Conservation (phyloP, 1,284 basidiomycete genomes). For the Ustilago crameri region DNA sequence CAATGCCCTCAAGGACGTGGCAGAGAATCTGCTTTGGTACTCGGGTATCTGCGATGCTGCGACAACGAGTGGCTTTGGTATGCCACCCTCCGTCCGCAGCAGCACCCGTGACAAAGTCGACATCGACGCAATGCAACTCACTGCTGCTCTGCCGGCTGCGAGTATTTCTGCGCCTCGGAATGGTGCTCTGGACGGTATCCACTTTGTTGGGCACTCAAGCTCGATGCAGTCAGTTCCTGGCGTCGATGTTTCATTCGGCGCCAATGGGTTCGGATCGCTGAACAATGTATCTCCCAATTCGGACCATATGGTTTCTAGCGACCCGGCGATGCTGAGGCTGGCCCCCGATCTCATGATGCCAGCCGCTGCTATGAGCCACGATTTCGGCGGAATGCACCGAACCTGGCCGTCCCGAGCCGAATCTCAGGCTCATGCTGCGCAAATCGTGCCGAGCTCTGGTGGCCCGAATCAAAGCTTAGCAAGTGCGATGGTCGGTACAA, state of each 20-base stretch:
- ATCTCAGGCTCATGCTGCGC: not conserved
- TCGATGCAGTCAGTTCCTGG: constrained; percentile 2
- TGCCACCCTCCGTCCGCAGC: constrained; percentile 31
- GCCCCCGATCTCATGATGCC: constrained; percentile 19
- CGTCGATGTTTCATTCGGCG: constrained; percentile 1
- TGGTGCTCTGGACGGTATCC: not conserved
- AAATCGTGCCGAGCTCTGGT: not conserved
- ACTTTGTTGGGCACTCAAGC: not conserved
- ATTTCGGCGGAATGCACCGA: constrained; percentile 6
- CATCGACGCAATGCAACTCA: constrained; percentile 30
- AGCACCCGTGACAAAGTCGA: constrained; percentile 33
- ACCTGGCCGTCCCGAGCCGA: constrained; percentile 19
- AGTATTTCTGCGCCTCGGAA: constrained; percentile 10
- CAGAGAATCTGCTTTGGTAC: constrained; percentile 44
- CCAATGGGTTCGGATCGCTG: constrained; percentile 12
- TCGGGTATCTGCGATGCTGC: constrained; percentile 44
- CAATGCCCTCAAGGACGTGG: constrained; percentile 32
- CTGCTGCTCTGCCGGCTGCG: constrained; percentile 13
- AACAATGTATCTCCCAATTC: constrained; percentile 11
- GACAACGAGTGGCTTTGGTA: constrained; percentile 22
- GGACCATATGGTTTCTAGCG: constrained; percentile 7
- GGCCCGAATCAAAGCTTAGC: not conserved
- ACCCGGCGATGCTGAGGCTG: constrained; percentile 23
- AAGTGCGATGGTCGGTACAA: not conserved
- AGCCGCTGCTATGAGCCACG: constrained; percentile 6